Evolutionary conservation across 2,329 filamentous ascomycete genomes (phyloP).

Genomic region (Nigrospora sphaerica): DNA sequence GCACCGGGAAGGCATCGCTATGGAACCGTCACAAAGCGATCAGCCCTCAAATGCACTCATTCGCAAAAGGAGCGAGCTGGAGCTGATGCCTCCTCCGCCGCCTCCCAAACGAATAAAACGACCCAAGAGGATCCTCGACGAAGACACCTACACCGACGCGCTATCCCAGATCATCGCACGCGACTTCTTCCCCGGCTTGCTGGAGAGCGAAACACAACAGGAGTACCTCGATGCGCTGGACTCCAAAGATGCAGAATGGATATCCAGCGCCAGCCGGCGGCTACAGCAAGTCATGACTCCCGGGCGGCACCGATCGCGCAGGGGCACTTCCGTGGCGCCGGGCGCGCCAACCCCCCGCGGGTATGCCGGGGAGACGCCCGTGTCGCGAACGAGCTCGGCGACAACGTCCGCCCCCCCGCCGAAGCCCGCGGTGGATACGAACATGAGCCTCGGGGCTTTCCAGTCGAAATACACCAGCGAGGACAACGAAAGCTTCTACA

Average conservation of each 20-base stretch:
- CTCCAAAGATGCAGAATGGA: constrained; percentile 80
- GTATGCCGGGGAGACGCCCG: constrained; percentile 69
- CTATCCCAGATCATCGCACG: constrained; percentile 91
- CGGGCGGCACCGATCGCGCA: constrained; percentile 36
- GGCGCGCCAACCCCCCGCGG: constrained; percentile 53
- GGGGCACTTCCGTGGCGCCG: constrained; percentile 20
- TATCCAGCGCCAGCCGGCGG: constrained; percentile 67
- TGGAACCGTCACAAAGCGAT: constrained; percentile 24
- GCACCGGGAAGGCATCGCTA: constrained; percentile 10
- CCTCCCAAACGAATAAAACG: constrained; percentile 84
- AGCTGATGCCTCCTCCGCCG: constrained; percentile 84
- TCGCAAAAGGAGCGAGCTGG: constrained; percentile 57
- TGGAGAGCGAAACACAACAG: constrained; percentile 79
- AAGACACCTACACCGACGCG: constrained; percentile 86
- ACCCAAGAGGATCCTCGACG: constrained; percentile 79
- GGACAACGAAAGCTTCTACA: constrained; percentile 96
- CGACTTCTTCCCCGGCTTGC: constrained; percentile 90
- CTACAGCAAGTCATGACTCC: constrained; percentile 79
- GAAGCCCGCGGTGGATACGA: constrained; percentile 56
- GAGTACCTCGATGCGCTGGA: constrained; percentile 91
- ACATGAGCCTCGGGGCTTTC: constrained; percentile 76
- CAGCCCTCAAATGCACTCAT: constrained; percentile 50
- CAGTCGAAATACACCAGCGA: constrained; percentile 94
- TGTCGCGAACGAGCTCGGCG: constrained; percentile 40
- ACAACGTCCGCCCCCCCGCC: constrained; percentile 27